Evolutionary conservation across 441 rosid genomes (phyloP).

Genomic region (Gossypium aridum): DNA sequence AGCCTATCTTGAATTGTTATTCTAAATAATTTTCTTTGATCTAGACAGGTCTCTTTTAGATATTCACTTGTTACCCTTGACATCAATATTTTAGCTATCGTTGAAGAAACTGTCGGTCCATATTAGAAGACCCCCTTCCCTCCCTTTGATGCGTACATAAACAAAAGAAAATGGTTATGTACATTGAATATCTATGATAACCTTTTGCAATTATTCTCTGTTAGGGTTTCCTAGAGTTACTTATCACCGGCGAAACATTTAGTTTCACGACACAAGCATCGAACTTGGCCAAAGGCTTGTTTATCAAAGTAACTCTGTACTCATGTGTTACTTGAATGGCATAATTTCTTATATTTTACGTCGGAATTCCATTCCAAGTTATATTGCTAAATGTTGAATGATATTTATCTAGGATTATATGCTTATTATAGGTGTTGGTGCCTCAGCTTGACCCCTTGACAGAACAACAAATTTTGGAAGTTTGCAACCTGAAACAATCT

Average conservation of each 20-base stretch:
- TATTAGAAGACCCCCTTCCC: neutral
- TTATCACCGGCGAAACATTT: neutral
- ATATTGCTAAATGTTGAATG: neutral
- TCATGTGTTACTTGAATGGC: neutral
- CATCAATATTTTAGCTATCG: neutral
- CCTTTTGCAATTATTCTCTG: neutral
- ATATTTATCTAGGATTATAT: neutral
- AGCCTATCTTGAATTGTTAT: neutral
- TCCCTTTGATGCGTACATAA: neutral
- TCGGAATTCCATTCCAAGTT: neutral
- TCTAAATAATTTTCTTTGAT: neutral
- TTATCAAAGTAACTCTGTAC: neutral
- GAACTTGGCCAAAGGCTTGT: neutral
- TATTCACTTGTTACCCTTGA: neutral
- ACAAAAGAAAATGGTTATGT: neutral
- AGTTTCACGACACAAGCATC: neutral
- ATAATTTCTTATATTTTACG: neutral
- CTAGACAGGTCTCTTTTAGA: neutral
- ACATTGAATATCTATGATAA: no score
- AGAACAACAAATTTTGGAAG: slow-evolving; percentile 54
- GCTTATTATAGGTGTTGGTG: slow-evolving; percentile 49
- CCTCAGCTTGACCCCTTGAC: slow-evolving; percentile 63
- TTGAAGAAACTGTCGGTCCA: neutral
- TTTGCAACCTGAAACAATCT: slow-evolving; percentile 46
- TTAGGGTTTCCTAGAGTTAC: neutral